A percentile compares a stretch with the other conserved stretches of the same genome.
phyloP scores from a whole-genome alignment of 2,329 filamentous ascomycete species.

The Paecilomyces sp. region DNA sequence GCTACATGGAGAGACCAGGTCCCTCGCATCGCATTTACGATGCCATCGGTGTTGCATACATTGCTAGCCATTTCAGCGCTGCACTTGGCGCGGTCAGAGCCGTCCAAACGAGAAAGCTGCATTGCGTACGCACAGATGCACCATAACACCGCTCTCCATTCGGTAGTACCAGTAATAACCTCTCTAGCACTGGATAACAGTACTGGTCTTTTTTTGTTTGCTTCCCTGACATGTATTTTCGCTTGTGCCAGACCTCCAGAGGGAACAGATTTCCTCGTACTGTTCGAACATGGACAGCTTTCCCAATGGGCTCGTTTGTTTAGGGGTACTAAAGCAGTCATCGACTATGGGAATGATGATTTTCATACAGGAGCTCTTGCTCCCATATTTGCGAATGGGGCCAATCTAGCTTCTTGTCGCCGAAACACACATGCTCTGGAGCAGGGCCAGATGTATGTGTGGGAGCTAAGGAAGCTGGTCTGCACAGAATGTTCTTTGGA shows the following conservation, averaged over 20 bases:
- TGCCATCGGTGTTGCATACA: conserved; percentile 43
- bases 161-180: conserved; percentile 26
- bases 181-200: conserved; percentile 25
- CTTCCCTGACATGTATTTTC: conserved; percentile 30
- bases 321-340: conserved; percentile 27
- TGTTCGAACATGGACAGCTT: conserved; percentile 24
- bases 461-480: conserved; percentile 8
- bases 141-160: conserved; percentile 24
- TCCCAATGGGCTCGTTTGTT: conserved; percentile 34
- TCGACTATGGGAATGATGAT: conserved; percentile 17
- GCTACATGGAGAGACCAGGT: conserved; percentile 43
- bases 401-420: conserved; percentile 1
- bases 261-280: conserved; percentile 26
- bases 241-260: conserved; percentile 28
- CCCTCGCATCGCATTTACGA: conserved; percentile 40
- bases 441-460: conserved; percentile 5
- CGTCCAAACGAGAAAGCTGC: conserved; percentile 32
- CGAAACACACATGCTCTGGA: conserved; percentile 1
- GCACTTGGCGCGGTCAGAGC: conserved; percentile 40
- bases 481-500: conserved; percentile 1
- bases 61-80: conserved; percentile 45
- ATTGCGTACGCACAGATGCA: conserved; percentile 30
- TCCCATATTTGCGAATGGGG: conserved; percentile 9
- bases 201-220: conserved; percentile 32
- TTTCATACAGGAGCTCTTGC: conserved; percentile 9